Conservation (phyloP, 192 early-diverging fungal species). For the Coemansia guatemalensis region DNA sequence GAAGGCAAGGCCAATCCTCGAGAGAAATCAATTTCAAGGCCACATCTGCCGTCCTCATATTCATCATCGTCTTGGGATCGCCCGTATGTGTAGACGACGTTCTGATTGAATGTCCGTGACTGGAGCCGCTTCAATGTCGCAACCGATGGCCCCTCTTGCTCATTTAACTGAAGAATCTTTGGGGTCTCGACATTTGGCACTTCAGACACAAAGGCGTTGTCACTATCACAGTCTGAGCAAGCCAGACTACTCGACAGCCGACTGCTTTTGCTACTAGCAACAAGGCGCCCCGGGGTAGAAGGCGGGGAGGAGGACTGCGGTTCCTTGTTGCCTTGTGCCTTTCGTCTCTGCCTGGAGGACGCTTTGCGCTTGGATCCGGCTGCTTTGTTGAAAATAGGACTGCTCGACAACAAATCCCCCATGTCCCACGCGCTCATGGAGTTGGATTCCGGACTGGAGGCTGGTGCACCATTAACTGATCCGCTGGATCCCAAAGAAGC, state of each 20-base stretch:
- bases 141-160: slow-evolving; percentile 32
- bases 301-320: slow-evolving; percentile 48
- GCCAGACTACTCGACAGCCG: slow-evolving; percentile 17
- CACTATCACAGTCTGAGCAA: slow-evolving; percentile 22
- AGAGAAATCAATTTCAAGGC: slow-evolving; percentile 14
- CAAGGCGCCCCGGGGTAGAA: slow-evolving; percentile 24
- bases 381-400: slow-evolving; percentile 10
- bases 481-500: background rate
- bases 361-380: slow-evolving; percentile 11
- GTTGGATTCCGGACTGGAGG: background rate
- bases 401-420: slow-evolving; percentile 23
- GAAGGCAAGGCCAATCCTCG: slow-evolving; percentile 18
- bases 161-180: background rate
- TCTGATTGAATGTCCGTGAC: slow-evolving; percentile 29
- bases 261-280: slow-evolving; percentile 24
- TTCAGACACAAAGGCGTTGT: background rate
- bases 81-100: slow-evolving; percentile 51
- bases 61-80: slow-evolving; percentile 33
- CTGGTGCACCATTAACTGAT: background rate
- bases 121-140: slow-evolving; percentile 47
- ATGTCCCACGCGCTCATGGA: slow-evolving; percentile 21
- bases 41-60: slow-evolving; percentile 10
- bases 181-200: background rate
- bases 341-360: background rate
- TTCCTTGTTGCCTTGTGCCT: slow-evolving; percentile 5